Conservation (phyloP, 1,284 basidiomycete genomes). For the Thelephora terrestris region DNA sequence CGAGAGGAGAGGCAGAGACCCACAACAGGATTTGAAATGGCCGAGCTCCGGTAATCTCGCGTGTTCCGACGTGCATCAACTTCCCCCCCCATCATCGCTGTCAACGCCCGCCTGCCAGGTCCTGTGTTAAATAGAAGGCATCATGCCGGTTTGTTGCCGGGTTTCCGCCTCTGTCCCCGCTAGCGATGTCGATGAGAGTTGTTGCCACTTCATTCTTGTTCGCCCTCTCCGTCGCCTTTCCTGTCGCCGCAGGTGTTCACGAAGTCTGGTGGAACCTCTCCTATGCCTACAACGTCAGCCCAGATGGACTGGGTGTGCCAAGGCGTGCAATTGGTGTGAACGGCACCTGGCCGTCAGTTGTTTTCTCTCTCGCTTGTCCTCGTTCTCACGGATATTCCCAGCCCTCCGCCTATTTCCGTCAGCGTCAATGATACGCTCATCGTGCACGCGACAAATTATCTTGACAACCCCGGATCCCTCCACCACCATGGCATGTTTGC, state of each 20-base stretch:
- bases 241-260: conserved; percentile 44
- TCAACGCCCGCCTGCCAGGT: too few species aligned
- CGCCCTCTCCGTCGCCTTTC: conserved; percentile 21
- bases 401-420: conserved; percentile 74
- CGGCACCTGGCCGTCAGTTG: conserved; percentile 80
- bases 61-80: too few species aligned
- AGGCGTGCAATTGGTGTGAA: conserved; percentile 83
- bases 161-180: not conserved
- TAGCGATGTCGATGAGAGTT: not conserved
- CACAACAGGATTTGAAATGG: too few species aligned
- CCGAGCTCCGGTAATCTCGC: conserved; percentile 84
- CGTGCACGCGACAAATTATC: conserved; percentile 67
- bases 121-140: not conserved
- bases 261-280: conserved; percentile 79
- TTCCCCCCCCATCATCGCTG: too few species aligned
- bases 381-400: conserved; percentile 18
- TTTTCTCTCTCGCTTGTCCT: not conserved
- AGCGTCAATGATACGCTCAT: conserved; percentile 61
- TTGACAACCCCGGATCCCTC: conserved; percentile 53
- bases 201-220: conserved; percentile 5
- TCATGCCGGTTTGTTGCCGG: not conserved
- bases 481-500: conserved; percentile 95
- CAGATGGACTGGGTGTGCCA: conserved; percentile 64
- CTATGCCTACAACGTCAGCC: conserved; percentile 60
- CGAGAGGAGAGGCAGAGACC: too few species aligned